These are phyloP conservation scores for Oryza glumipatula DNA, from an alignment of 176 grass and related monocot genomes.

Conservation along the genomic window DNA sequence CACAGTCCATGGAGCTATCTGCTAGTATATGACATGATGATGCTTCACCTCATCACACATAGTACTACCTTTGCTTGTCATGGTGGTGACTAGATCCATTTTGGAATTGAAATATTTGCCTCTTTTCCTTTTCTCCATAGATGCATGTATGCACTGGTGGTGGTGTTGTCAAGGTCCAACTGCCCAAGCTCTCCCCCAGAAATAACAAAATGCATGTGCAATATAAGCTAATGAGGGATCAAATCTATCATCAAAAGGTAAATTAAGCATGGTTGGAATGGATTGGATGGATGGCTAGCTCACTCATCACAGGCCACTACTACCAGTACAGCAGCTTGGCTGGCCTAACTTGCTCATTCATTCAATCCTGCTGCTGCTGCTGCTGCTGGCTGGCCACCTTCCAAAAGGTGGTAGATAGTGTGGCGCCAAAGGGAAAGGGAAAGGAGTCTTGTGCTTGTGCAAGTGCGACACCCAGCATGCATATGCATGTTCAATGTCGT, in stretches of 20 bases:
- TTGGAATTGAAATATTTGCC: constrained; percentile 39
- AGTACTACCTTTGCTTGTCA: constrained; percentile 38
- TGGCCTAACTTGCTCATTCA: constrained; percentile 43
- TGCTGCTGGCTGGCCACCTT: constrained; percentile 22
- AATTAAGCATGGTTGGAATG: background rate
- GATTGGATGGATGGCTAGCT: constrained; percentile 14
- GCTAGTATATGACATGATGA: constrained; percentile 19
- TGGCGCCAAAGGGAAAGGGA: background rate
- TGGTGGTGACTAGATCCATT: constrained; percentile 33
- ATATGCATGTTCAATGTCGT: background rate
- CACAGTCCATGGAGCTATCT: background rate
- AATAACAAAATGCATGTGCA: background rate
- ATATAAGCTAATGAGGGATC: background rate
- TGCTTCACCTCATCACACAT: constrained; percentile 18
- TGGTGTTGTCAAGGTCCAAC: constrained; percentile 38
- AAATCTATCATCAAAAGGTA: constrained; percentile 9
- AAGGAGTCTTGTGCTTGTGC: too few relatives aligned
- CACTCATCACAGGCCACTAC: too few relatives aligned
- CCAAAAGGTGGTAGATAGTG: constrained; percentile 10
- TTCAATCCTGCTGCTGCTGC: too few relatives aligned
- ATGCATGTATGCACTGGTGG: background rate
- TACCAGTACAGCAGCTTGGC: background rate
- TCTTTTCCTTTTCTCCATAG: background rate
- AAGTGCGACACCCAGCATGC: background rate
- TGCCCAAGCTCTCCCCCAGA: background rate